Conservation (phyloP, 805 yeast genomes). For the Starmerella floricola region DNA sequence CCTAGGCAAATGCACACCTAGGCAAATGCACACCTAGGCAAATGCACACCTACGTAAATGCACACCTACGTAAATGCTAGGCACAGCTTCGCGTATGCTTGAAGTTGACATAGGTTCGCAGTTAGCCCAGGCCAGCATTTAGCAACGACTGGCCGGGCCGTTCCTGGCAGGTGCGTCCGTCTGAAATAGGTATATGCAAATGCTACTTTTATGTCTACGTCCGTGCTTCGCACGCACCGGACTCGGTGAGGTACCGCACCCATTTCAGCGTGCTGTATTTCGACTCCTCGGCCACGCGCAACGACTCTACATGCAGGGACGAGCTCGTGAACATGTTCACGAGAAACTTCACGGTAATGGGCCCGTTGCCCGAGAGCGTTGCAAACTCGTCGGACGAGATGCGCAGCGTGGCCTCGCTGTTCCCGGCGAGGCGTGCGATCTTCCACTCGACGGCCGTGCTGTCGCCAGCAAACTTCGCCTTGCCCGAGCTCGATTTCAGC, state of each 20-base stretch:
- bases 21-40: no score
- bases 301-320: conserved; percentile 60
- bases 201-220: conserved; percentile 27
- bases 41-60: no score
- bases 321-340: conserved; percentile 66
- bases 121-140: no score
- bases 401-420: conserved; percentile 47
- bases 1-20: no score
- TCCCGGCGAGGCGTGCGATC: conserved; percentile 55
- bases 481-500: conserved; percentile 41
- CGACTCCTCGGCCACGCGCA: conserved; percentile 49
- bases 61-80: no score
- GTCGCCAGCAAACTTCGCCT: conserved; percentile 54
- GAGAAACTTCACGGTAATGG: conserved; percentile 56
- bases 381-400: conserved; percentile 37
- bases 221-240: conserved; percentile 74
- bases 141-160: no score
- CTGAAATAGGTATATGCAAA: conserved; percentile 28
- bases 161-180: no score
- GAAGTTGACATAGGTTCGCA: no score
- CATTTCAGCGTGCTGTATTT: conserved; percentile 69
- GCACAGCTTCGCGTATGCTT: no score
- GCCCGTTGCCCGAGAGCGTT: conserved; percentile 25
- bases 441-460: conserved; percentile 59
- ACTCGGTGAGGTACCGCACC: conserved; percentile 66